These are phyloP conservation scores for Lagerstroemia speciosa DNA, from an alignment of 345 rosid genomes.

Conservation along the genomic window DNA sequence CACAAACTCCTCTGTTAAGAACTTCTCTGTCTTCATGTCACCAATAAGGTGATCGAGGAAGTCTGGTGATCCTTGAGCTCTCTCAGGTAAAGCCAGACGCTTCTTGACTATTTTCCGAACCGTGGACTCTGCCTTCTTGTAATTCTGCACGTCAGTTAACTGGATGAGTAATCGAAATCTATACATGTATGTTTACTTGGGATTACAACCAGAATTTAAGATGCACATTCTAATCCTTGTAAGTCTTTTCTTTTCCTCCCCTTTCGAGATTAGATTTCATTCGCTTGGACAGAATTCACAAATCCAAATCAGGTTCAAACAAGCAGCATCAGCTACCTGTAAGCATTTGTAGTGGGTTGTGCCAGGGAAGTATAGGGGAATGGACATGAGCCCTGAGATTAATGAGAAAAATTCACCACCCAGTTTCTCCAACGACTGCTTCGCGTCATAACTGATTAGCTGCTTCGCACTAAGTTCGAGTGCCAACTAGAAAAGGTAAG, in stretches of 20 bases:
- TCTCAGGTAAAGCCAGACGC: slow-evolving; percentile 10
- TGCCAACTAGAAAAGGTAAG: slow-evolving; percentile 13
- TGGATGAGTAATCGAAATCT: background rate
- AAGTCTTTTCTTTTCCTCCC: no score
- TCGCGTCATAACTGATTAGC: slow-evolving; percentile 16
- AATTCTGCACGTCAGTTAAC: slow-evolving; percentile 5
- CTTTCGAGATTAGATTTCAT: no score
- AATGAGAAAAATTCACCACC: slow-evolving; percentile 13
- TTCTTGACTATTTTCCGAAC: slow-evolving; percentile 4
- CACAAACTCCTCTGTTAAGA: slow-evolving; percentile 19
- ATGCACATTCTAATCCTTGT: no score
- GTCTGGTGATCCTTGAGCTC: slow-evolving; percentile 2
- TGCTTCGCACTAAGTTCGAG: slow-evolving; percentile 16
- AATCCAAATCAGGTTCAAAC: no score
- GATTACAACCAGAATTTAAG: no score
- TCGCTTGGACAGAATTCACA: no score
- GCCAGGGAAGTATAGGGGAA: slow-evolving; percentile 31
- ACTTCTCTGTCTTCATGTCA: slow-evolving; percentile 19
- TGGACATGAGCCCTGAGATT: slow-evolving; percentile 12
- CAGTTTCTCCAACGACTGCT: slow-evolving; percentile 1
- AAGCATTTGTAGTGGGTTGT: slow-evolving; percentile 26
- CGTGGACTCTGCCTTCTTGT: background rate
- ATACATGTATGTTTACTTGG: background rate
- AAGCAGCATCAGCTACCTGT: slow-evolving; percentile 14
- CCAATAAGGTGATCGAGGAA: slow-evolving; percentile 14